Conservation (phyloP, 108 stramenopile genomes). For the Schizochytrium sp. region DNA sequence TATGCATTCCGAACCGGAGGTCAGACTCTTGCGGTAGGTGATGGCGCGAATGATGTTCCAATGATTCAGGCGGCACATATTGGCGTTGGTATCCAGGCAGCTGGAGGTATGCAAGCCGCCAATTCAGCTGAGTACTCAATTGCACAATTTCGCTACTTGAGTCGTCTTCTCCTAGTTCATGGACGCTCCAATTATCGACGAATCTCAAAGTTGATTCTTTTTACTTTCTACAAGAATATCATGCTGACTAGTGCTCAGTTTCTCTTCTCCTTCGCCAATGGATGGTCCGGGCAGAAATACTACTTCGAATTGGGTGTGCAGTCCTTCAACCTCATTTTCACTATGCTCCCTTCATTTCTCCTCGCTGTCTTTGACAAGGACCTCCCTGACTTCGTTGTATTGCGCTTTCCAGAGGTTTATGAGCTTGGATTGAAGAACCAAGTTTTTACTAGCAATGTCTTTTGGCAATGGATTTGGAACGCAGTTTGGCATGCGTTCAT, state of each 20-base stretch:
- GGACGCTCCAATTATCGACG: slow-evolving; percentile 95
- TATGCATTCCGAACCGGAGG: slow-evolving; percentile 63
- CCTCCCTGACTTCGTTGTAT: slow-evolving; percentile 83
- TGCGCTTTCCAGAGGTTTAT: slow-evolving; percentile 68
- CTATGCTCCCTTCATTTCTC: slow-evolving; percentile 85
- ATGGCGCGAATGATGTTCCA: slow-evolving; percentile 79
- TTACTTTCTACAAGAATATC: slow-evolving; percentile 98
- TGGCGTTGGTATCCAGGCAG: slow-evolving; percentile 76
- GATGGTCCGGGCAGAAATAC: slow-evolving; percentile 60
- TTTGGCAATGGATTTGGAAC: slow-evolving; percentile 5
- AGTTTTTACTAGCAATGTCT: not conserved
- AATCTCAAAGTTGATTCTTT: slow-evolving; percentile 87
- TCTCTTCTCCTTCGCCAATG: slow-evolving; percentile 64
- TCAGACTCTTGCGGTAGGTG: slow-evolving; percentile 77
- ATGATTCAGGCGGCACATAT: slow-evolving; percentile 79
- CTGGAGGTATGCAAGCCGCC: slow-evolving; percentile 76
- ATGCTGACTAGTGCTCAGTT: slow-evolving; percentile 86
- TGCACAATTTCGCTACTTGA: slow-evolving; percentile 90
- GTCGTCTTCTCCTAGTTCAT: slow-evolving; percentile 90
- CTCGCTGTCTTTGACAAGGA: slow-evolving; percentile 92
- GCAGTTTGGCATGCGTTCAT: slow-evolving; percentile 30
- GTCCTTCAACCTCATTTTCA: slow-evolving; percentile 85
- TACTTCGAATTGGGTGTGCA: slow-evolving; percentile 41
- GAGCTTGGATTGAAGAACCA: not conserved
- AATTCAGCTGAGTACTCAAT: slow-evolving; percentile 86